Evolutionary conservation across 1,284 basidiomycete genomes (phyloP).

Genomic region (Trichosporon sp.): DNA sequence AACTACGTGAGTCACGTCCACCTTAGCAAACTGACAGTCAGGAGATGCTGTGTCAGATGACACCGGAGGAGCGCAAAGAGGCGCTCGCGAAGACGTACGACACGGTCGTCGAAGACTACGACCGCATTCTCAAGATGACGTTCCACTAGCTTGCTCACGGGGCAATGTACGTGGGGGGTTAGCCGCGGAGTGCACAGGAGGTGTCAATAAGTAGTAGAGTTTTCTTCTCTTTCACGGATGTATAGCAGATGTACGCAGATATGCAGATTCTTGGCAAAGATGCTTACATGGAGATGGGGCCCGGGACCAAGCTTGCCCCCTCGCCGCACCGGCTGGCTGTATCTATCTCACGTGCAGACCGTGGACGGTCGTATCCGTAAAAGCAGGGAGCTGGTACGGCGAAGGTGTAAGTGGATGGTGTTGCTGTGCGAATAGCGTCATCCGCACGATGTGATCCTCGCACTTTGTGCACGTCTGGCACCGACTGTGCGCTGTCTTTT

Average conservation of each 20-base stretch:
- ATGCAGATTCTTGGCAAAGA: neutral
- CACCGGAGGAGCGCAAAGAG: conserved; percentile 74
- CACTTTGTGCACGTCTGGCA: neutral
- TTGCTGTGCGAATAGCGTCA: neutral
- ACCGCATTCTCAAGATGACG: conserved; percentile 61
- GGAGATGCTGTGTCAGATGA: conserved; percentile 80
- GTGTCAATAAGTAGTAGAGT: neutral
- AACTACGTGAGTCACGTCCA: conserved; percentile 65
- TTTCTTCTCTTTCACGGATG: neutral
- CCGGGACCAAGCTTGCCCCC: neutral
- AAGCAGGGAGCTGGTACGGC: neutral
- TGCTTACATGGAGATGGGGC: neutral
- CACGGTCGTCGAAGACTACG: conserved; percentile 78
- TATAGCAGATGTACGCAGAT: neutral
- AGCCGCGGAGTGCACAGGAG: neutral
- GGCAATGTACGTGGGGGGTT: no score
- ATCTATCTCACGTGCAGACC: neutral
- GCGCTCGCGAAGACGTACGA: conserved; percentile 93
- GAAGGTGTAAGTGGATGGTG: neutral
- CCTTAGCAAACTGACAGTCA: conserved; percentile 40
- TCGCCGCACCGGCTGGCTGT: neutral
- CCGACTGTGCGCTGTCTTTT: conserved; percentile 8
- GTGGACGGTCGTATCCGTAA: no score
- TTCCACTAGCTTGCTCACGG: conserved; percentile 23
- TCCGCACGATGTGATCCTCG: neutral